Conservation (phyloP, 805 yeast genomes). For the Komagataella kurtzmanii region DNA sequence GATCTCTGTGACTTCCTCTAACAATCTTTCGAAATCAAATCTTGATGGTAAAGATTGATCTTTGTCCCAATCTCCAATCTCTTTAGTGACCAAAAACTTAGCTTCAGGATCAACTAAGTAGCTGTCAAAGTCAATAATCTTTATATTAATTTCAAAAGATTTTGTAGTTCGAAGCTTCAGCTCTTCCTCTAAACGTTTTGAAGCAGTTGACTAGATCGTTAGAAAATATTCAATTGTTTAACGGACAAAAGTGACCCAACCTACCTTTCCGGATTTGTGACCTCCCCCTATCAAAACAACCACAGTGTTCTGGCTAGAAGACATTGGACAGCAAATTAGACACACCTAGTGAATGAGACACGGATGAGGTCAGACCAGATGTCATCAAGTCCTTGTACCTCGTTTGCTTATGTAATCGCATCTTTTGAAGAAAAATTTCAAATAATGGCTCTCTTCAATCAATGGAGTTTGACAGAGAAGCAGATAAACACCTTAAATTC, state of each 20-base stretch:
- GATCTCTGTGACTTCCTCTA: slow-evolving; percentile 6
- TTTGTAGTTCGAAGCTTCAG: slow-evolving; percentile 8
- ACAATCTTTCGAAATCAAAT: slow-evolving; percentile 21
- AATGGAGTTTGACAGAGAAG: slow-evolving; percentile 49
- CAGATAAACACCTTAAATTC: slow-evolving; percentile 48
- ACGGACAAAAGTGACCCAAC: slow-evolving; percentile 11
- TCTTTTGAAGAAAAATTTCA: slow-evolving; percentile 1
- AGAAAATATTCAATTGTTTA: slow-evolving; percentile 7
- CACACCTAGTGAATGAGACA: not conserved
- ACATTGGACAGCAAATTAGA: not conserved
- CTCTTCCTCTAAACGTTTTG: slow-evolving; percentile 8
- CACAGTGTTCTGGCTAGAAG: slow-evolving; percentile 1
- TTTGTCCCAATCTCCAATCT: slow-evolving; percentile 5
- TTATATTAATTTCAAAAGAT: not conserved
- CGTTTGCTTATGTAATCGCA: not conserved
- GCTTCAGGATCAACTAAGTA: slow-evolving; percentile 1
- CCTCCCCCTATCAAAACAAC: slow-evolving; percentile 19
- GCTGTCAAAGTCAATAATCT: not conserved
- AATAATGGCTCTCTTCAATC: slow-evolving; percentile 4
- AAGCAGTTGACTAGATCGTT: slow-evolving; percentile 15
- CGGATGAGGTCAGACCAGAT: not conserved
- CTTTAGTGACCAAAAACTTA: slow-evolving; percentile 10
- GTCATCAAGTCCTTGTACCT: not conserved
- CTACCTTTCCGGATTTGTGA: slow-evolving; percentile 19
- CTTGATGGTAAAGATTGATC: slow-evolving; percentile 22